phyloP scores from a whole-genome alignment of 768 basidiomycete genomes.

The Psilocybe tampanensis region DNA sequence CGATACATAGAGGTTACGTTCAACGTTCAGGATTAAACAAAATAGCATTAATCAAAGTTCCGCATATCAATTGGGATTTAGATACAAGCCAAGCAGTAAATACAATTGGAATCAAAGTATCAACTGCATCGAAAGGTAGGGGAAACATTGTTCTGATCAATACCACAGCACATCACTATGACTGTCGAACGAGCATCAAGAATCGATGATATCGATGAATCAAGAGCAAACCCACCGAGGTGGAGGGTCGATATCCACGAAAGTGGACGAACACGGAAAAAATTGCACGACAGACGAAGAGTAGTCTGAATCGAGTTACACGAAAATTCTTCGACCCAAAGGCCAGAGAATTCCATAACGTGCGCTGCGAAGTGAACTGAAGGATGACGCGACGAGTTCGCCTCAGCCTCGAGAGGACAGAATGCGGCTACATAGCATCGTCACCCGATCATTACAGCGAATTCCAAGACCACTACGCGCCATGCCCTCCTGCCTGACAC shows the following conservation, averaged over 20 bases:
- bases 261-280: slow-evolving; percentile 24
- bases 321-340: slow-evolving; percentile 7
- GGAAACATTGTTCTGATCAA: too few species aligned
- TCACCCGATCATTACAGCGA: slow-evolving; percentile 59
- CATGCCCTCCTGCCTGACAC: slow-evolving; percentile 33
- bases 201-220: too few species aligned
- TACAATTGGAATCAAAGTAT: too few species aligned
- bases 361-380: slow-evolving; percentile 73
- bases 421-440: slow-evolving; percentile 5
- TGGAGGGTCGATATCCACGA: slow-evolving; percentile 3
- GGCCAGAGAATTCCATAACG: slow-evolving; percentile 16
- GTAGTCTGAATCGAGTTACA: slow-evolving; percentile 71
- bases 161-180: too few species aligned
- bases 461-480: slow-evolving; percentile 48
- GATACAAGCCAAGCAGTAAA: too few species aligned
- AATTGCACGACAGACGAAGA: slow-evolving; percentile 56
- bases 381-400: slow-evolving; percentile 38
- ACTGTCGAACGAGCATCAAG: too few species aligned
- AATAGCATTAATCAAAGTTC: too few species aligned
- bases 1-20: too few species aligned
- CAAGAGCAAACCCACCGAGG: neutral
- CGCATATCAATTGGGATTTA: too few species aligned
- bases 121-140: too few species aligned
- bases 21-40: too few species aligned
- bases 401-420: slow-evolving; percentile 3